Conservation (phyloP, 2,329 filamentous ascomycete species). For the Phyllosticta paracitricarpa region DNA sequence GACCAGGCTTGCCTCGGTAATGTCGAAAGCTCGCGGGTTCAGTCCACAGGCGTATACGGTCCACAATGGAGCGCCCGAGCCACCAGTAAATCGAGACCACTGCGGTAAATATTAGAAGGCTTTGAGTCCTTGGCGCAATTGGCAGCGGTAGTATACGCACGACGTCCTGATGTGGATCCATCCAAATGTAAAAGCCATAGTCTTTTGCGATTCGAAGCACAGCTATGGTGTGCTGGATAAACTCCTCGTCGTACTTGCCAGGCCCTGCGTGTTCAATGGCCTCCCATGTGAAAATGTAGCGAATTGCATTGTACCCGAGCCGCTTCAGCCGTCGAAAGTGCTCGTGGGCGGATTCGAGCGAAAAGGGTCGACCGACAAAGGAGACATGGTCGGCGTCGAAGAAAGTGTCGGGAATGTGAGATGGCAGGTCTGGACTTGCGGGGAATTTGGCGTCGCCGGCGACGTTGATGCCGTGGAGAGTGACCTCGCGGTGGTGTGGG, state of each 20-base stretch:
- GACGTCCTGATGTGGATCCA: constrained; percentile 98
- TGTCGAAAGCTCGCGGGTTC: constrained; percentile 73
- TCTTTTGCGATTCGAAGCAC: constrained; percentile 73
- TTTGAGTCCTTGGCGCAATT: not conserved
- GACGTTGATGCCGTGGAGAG: constrained; percentile 87
- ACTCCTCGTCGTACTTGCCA: constrained; percentile 86
- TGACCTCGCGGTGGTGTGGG: constrained; percentile 68
- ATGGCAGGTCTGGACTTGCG: constrained; percentile 68
- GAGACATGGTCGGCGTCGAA: constrained; percentile 88
- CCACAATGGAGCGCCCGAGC: constrained; percentile 95
- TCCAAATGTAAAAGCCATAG: constrained; percentile 93
- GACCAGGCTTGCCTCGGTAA: constrained; percentile 84
- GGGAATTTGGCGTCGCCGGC: constrained; percentile 87
- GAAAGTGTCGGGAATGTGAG: constrained; percentile 68
- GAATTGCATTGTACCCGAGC: constrained; percentile 91
- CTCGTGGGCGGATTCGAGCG: constrained; percentile 67
- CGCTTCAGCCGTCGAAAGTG: constrained; percentile 81
- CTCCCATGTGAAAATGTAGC: constrained; percentile 98
- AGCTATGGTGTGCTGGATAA: constrained; percentile 82
- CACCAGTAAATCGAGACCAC: constrained; percentile 92
- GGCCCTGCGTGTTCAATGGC: constrained; percentile 92
- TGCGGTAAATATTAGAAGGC: constrained; percentile 26
- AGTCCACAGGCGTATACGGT: constrained; percentile 90
- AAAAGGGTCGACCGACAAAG: constrained; percentile 79
- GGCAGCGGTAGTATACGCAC: constrained; percentile 39